Evolutionary conservation across 2,329 filamentous ascomycete species (phyloP).

Genomic region (Calonectria crousiana): DNA sequence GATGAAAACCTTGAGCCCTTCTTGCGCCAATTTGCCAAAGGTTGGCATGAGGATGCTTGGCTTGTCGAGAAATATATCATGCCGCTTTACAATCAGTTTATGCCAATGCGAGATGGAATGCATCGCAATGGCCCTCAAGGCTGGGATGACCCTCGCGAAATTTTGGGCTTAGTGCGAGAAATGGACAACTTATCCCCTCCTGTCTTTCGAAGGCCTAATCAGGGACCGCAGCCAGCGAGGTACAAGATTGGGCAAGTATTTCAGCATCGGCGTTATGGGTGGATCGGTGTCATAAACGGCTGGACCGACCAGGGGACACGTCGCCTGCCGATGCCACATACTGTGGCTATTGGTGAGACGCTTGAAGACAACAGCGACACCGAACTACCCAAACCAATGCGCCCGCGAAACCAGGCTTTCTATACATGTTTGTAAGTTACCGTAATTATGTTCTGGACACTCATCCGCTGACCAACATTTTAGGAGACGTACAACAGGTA

Average conservation of each 20-base stretch:
- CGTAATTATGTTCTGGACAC: not conserved
- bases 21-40: slow-evolving; percentile 58
- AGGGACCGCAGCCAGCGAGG: slow-evolving; percentile 40
- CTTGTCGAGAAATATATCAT: slow-evolving; percentile 75
- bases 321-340: slow-evolving; percentile 42
- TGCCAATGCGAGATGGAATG: slow-evolving; percentile 43
- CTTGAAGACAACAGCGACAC: slow-evolving; percentile 44
- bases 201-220: slow-evolving; percentile 47
- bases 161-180: slow-evolving; percentile 53
- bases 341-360: slow-evolving; percentile 43
- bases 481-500: slow-evolving; percentile 48
- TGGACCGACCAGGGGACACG: slow-evolving; percentile 73
- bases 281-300: slow-evolving; percentile 86
- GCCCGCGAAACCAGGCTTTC: slow-evolving; percentile 70
- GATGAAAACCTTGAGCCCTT: slow-evolving; percentile 74
- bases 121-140: slow-evolving; percentile 42
- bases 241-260: slow-evolving; percentile 88
- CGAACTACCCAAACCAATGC: slow-evolving; percentile 42
- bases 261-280: slow-evolving; percentile 82
- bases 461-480: slow-evolving; percentile 15
- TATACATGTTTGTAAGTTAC: slow-evolving; percentile 81
- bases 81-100: slow-evolving; percentile 68
- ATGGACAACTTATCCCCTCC: slow-evolving; percentile 57
- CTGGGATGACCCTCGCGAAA: slow-evolving; percentile 47
- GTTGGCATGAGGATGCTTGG: slow-evolving; percentile 74